Evolutionary conservation across 257 asterid species (phyloP).

Genomic region (Gardenia jasminoides): DNA sequence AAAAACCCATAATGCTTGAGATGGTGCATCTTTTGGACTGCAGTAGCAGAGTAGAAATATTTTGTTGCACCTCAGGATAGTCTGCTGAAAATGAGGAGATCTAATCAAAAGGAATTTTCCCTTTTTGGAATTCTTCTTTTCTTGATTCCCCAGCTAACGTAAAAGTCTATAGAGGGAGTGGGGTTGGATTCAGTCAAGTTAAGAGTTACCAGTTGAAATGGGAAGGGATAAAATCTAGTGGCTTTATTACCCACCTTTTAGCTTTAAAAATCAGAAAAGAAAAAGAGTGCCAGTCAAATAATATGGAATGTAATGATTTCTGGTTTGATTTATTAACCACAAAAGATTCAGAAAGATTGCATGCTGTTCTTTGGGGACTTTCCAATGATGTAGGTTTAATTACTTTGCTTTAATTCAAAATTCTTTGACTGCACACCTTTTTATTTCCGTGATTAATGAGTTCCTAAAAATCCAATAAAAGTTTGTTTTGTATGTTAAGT

Average conservation of each 20-base stretch:
- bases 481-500: neutral
- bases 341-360: constrained; percentile 8
- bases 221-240: neutral
- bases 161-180: neutral
- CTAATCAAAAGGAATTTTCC: neutral
- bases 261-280: neutral
- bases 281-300: neutral
- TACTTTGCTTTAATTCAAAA: neutral
- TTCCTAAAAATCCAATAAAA: neutral
- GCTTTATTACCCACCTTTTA: neutral
- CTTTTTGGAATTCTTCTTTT: neutral
- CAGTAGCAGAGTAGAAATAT: neutral
- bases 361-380: constrained; percentile 4
- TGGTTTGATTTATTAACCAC: neutral
- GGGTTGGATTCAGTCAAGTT: neutral
- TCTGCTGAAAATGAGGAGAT: neutral
- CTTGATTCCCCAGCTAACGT: neutral
- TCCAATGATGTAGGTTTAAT: neutral
- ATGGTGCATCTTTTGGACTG: neutral
- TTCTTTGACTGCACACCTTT: neutral
- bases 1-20: too few relatives aligned
- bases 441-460: neutral
- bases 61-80: neutral
- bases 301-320: constrained; percentile 2
- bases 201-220: neutral